Evolutionary conservation across 805 yeast species (phyloP).

Genomic region (Yarrowia sp.): DNA sequence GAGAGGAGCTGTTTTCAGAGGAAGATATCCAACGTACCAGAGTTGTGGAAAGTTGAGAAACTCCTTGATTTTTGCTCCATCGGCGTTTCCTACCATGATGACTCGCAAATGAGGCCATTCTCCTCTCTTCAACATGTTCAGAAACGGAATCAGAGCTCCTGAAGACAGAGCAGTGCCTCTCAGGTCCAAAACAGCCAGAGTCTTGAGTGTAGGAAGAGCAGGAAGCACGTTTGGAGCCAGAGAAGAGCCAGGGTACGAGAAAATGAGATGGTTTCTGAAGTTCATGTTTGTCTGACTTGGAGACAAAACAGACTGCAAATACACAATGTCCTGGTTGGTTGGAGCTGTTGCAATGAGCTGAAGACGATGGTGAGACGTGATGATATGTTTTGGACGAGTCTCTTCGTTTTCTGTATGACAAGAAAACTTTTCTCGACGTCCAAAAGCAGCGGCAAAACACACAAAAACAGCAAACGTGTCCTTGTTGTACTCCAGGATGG

Average conservation of each 20-base stretch:
- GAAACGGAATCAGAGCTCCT: background rate
- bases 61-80: background rate
- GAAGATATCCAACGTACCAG: background rate
- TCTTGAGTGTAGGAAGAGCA: background rate
- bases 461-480: background rate
- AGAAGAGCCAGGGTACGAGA: background rate
- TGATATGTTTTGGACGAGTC: background rate
- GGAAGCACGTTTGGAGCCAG: background rate
- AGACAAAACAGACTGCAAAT: background rate
- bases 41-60: background rate
- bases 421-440: background rate
- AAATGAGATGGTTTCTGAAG: background rate
- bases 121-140: background rate
- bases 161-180: background rate
- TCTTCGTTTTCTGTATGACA: background rate
- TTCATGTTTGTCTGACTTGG: background rate
- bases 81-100: background rate
- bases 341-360: background rate
- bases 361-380: background rate
- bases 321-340: background rate
- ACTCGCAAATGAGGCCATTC: background rate
- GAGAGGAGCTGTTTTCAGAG: background rate
- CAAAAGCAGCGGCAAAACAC: background rate
- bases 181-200: background rate
- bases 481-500: background rate